Evolutionary conservation across 148 eudicot genomes (phyloP).

Genomic region (Diospyros lotus): DNA sequence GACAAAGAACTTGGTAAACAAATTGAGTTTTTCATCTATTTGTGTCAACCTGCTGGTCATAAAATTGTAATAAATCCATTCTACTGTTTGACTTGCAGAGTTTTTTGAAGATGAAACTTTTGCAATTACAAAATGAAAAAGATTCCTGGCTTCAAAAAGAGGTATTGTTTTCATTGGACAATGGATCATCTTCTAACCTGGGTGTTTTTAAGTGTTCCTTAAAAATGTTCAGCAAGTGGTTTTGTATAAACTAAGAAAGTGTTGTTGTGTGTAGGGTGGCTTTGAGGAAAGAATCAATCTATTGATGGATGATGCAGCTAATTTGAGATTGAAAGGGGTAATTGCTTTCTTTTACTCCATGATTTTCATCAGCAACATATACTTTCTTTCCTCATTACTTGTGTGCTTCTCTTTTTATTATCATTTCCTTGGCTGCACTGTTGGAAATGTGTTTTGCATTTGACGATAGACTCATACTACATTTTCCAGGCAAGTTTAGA

Average conservation of each 20-base stretch:
- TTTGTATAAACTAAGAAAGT: not conserved
- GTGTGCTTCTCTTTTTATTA: not conserved
- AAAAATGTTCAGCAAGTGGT: not conserved
- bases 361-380: not conserved
- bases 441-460: not conserved
- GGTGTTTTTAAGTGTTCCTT: not conserved
- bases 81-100: slow-evolving; percentile 34
- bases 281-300: slow-evolving; percentile 46
- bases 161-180: slow-evolving; percentile 30
- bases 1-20: not conserved
- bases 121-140: slow-evolving; percentile 47
- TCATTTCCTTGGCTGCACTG: not conserved
- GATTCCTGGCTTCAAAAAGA: slow-evolving; percentile 63
- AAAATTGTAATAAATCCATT: not conserved
- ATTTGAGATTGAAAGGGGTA: slow-evolving; percentile 42
- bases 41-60: no score
- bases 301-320: slow-evolving; percentile 45
- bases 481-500: slow-evolving; percentile 27
- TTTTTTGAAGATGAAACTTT: slow-evolving; percentile 39
- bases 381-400: not conserved
- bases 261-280: slow-evolving; percentile 36
- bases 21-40: no score
- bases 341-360: slow-evolving; percentile 3
- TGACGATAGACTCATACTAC: not conserved
- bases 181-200: not conserved